Evolutionary conservation across 2,329 filamentous ascomycete genomes (phyloP).

Genomic region (Bimuria novae-zelandiae): DNA sequence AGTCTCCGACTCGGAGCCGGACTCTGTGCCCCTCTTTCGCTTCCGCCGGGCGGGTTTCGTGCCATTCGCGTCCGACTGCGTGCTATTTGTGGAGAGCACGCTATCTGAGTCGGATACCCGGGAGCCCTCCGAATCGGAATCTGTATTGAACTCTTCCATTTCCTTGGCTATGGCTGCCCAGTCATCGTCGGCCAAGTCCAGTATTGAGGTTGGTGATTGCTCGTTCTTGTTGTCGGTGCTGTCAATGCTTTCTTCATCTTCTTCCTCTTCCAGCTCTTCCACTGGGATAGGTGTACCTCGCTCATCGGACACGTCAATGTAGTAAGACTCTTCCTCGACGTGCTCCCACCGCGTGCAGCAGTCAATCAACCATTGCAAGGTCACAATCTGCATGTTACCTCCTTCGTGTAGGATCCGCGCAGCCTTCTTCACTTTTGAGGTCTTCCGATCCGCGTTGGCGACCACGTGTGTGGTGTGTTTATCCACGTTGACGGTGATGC

Average conservation of each 20-base stretch:
- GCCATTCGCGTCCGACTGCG: constrained; percentile 27
- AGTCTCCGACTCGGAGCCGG: constrained; percentile 43
- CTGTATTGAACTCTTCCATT: constrained; percentile 72
- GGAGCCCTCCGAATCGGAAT: constrained; percentile 42
- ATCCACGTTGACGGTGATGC: constrained; percentile 62
- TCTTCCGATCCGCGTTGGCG: constrained; percentile 72
- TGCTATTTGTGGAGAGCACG: constrained; percentile 38
- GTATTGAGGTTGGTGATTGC: constrained; percentile 29
- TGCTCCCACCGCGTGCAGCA: constrained; percentile 83
- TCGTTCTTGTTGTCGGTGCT: constrained; percentile 45
- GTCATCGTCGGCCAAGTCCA: constrained; percentile 37
- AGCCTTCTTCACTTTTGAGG: constrained; percentile 88
- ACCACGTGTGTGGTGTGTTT: constrained; percentile 70
- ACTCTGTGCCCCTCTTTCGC: constrained; percentile 40
- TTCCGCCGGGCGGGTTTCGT: constrained; percentile 32
- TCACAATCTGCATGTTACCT: constrained; percentile 82
- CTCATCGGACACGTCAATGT: constrained; percentile 77
- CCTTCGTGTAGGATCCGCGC: constrained; percentile 63
- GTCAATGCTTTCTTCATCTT: constrained; percentile 48
- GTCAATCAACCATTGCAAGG: constrained; percentile 84
- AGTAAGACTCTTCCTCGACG: constrained; percentile 77
- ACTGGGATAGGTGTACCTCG: constrained; percentile 37
- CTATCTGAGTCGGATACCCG: constrained; percentile 41
- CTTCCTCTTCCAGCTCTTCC: constrained; percentile 41
- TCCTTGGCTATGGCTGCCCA: constrained; percentile 67